Evolutionary conservation across 495 filamentous ascomycete genomes (phyloP), one percentile per base, ranked within the genome.

Genomic region (Xylaria cubensis): DNA sequence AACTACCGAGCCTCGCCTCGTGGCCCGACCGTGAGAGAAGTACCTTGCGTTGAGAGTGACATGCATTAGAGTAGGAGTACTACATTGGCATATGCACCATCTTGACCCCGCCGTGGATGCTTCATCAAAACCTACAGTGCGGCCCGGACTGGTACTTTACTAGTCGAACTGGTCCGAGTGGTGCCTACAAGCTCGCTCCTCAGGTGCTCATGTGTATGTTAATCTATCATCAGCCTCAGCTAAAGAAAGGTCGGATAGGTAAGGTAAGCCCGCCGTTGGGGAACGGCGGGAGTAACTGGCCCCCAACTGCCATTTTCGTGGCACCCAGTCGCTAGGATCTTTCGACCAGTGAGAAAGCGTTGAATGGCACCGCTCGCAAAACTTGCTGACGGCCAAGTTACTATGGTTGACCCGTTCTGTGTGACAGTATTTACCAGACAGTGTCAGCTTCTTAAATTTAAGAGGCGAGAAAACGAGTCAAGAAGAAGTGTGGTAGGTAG

Each of bases 251-350:
- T 34, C 13, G 42, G 9, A 24, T 46, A 65, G 7, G 63, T 50
- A 65, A 65, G 7, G 63, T 50, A 65, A 65, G 44, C 63, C 63
- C 63, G 26, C 53, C 39, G 67, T 69, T 69, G 67, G 53, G 67
- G 48, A 61, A 69, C 36, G 67, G 67, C 26, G 50, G 53, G 34
- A 48, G 17, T 2, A 32, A 39, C 44, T 36, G 36, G 65, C 65
- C 65, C 65, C 65, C 65, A 67, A 67, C n/a, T 67, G 34, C 34
- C 65, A 67, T 67, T 67, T 67, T 67, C 50, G n/a, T 44, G 65
- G 56, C 42, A 44, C 48, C 36, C 42, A 56, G 46, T 67, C 34
- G 48, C 24, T 29, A 42, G 50, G 65, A n/a, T 42, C 65, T 4
- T 44, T 44, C 34, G 65, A 67, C 65, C 65, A 67, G 50, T 56